Evolutionary conservation across 2,329 filamentous ascomycete genomes (phyloP), one percentile per base, ranked within the genome.

Genomic region (Sphaerulina musiva): DNA sequence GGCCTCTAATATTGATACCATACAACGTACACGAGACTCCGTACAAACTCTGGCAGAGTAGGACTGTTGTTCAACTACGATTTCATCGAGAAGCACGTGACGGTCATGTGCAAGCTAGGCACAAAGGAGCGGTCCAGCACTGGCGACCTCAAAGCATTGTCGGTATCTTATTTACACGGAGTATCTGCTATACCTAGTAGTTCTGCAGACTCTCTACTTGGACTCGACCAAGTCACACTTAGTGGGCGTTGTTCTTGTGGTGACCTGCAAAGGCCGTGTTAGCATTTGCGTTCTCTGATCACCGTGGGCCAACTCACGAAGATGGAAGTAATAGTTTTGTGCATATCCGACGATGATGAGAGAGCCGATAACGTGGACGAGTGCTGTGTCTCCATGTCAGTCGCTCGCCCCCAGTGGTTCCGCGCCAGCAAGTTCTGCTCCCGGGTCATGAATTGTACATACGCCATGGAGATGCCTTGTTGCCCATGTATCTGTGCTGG

Each of bases 231-330:
- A 29, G 38, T 48, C 29, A 9, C 20, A 41, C 45, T 44, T 95
- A 98, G 81, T 98, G 93, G 68, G 89, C 88, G 76, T 98, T 95
- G 87, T 98, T 97, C 88, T 98, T 98, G 87, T 97, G 92, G 84
- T 98, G 92, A 69, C 93, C 93, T 98, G 66, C 56, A 43, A 20
- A 11, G 34, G 32, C 17, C 17, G n/a, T 46, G 23, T 53, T 36
- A 56, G 50, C 12, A 9, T 31, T 38, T 23, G 43, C 17, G 11
- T 12, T 34, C 31, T 14, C 23, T 12, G 1, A 31, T 11, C 23
- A 26, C 10, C 7, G n/a, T 2, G 9, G 7, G 34, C 10, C 6
- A 8, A 84, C 89, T 76, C 85, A 98, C 93, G 89, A 70, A 98
- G 82, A 78, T 98, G 95, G 88, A 95, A 97, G 83, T 98, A 97